These are phyloP conservation scores for Trichoderma koningiopsis DNA, from an alignment of 2,329 filamentous ascomycete genomes.

Conservation along the genomic window DNA sequence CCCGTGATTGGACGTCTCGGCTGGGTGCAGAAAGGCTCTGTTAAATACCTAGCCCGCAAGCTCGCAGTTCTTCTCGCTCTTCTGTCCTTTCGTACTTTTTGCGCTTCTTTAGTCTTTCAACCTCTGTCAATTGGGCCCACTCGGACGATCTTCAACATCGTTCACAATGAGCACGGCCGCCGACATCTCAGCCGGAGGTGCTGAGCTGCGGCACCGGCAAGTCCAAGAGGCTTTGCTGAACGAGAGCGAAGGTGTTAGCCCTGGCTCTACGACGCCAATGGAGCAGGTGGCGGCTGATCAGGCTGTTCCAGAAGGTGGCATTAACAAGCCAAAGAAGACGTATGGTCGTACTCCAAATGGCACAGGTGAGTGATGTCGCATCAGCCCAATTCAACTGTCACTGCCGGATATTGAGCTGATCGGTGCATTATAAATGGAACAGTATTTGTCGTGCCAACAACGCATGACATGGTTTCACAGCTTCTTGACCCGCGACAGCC, in stretches of 20 bases:
- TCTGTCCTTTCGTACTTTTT: background rate
- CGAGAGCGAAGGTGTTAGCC: background rate
- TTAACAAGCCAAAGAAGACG: slow-evolving; percentile 62
- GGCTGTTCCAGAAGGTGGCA: slow-evolving; percentile 1
- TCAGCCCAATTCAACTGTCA: background rate
- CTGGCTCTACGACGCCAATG: slow-evolving; percentile 10
- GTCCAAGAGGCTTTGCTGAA: slow-evolving; percentile 25
- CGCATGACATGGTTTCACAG: slow-evolving; percentile 99
- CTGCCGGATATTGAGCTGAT: slow-evolving; percentile 25
- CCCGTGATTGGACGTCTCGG: slow-evolving; percentile 25
- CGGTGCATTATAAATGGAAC: slow-evolving; percentile 14
- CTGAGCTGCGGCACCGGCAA: slow-evolving; percentile 38
- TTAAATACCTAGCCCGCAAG: slow-evolving; percentile 20
- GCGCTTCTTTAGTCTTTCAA: background rate
- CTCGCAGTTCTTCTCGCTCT: background rate
- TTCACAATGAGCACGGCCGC: slow-evolving; percentile 39
- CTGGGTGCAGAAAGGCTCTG: slow-evolving; percentile 1
- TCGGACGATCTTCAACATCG: slow-evolving; percentile 24
- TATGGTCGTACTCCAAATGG: slow-evolving; percentile 91
- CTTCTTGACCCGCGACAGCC: slow-evolving; percentile 91
- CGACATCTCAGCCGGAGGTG: slow-evolving; percentile 29
- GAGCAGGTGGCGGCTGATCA: slow-evolving; percentile 15
- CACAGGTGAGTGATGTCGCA: slow-evolving; percentile 65
- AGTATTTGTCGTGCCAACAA: slow-evolving; percentile 96
- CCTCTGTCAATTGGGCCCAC: slow-evolving; percentile 14